phyloP scores from a whole-genome alignment of 2,329 filamentous ascomycete species.

The Talaromyces sp. region DNA sequence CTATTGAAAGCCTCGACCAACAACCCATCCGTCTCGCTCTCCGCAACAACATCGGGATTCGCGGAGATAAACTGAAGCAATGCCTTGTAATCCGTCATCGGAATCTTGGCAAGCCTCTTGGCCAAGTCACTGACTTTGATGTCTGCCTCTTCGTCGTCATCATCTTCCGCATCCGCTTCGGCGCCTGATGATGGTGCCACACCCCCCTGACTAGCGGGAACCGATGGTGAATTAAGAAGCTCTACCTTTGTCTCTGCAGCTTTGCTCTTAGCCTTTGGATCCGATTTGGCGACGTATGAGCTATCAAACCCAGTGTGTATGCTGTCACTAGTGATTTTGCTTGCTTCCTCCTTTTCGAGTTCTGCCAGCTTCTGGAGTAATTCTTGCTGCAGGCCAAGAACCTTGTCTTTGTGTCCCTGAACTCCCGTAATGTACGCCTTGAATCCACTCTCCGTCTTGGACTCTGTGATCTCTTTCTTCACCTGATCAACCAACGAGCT shows the following conservation, averaged over 20 bases:
- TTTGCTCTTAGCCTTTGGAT: constrained; percentile 44
- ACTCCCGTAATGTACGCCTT: constrained; percentile 76
- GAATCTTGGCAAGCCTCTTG: constrained; percentile 79
- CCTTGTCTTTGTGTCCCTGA: constrained; percentile 70
- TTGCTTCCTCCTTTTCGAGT: constrained; percentile 77
- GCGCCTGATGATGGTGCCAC: constrained; percentile 56
- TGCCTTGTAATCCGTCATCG: constrained; percentile 67
- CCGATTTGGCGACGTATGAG: constrained; percentile 69
- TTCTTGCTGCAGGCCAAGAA: constrained; percentile 73
- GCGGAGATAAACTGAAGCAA: constrained; percentile 73
- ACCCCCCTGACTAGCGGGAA: constrained; percentile 40
- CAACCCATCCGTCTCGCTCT: constrained; percentile 86
- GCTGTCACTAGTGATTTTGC: constrained; percentile 90
- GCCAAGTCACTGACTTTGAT: constrained; percentile 73
- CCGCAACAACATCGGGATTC: constrained; percentile 73
- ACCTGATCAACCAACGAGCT: constrained; percentile 92
- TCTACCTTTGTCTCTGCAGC: constrained; percentile 55
- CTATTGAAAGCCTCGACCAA: constrained; percentile 89
- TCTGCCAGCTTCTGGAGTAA: constrained; percentile 70
- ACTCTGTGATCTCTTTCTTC: constrained; percentile 76
- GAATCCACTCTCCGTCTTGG: constrained; percentile 66
- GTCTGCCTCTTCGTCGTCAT: constrained; percentile 66
- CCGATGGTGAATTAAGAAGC: constrained; percentile 65
- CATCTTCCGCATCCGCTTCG: constrained; percentile 53
- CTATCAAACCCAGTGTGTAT: constrained; percentile 88